Percentiles rank a stretch among this genome's conserved stretches.
These are phyloP conservation scores for Bipolaris zeicola DNA, from an alignment of 2,329 filamentous ascomycete species.

Conservation along the genomic window DNA sequence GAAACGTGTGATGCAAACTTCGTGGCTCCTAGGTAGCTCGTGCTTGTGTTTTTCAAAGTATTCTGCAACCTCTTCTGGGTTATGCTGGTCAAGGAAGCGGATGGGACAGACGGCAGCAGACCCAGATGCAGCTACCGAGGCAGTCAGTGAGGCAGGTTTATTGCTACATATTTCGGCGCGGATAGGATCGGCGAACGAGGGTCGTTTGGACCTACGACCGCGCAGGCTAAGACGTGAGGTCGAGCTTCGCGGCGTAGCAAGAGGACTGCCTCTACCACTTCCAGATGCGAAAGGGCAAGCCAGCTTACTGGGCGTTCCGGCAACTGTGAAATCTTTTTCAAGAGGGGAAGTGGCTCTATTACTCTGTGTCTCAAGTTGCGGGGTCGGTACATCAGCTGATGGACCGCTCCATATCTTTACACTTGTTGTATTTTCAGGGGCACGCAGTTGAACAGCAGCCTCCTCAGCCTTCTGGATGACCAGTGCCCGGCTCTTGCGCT, in stretches of 20 bases:
- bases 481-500: conserved; percentile 41
- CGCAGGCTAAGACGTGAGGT: conserved; percentile 45
- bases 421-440: conserved; percentile 30
- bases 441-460: conserved; percentile 36
- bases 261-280: conserved; percentile 52
- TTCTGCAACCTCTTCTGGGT: conserved; percentile 87
- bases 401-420: conserved; percentile 52
- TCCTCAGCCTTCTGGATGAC: conserved; percentile 45
- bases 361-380: conserved; percentile 32
- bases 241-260: conserved; percentile 52
- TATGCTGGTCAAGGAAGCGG: conserved; percentile 88
- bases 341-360: conserved; percentile 55
- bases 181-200: conserved; percentile 52
- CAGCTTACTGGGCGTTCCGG: conserved; percentile 78
- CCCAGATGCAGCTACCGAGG: conserved; percentile 46
- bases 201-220: conserved; percentile 47
- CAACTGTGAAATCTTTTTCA: conserved; percentile 89
- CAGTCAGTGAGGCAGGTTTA: conserved; percentile 55
- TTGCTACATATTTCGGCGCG: conserved; percentile 50
- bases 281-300: conserved; percentile 76
- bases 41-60: conserved; percentile 97
- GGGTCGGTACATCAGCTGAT: conserved; percentile 37
- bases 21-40: conserved; percentile 89
- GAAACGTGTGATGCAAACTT: conserved; percentile 88
- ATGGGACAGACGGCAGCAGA: conserved; percentile 80